These are phyloP conservation scores for Xylariaceae sp. DNA, from an alignment of 2,329 filamentous ascomycete genomes.

Conservation along the genomic window DNA sequence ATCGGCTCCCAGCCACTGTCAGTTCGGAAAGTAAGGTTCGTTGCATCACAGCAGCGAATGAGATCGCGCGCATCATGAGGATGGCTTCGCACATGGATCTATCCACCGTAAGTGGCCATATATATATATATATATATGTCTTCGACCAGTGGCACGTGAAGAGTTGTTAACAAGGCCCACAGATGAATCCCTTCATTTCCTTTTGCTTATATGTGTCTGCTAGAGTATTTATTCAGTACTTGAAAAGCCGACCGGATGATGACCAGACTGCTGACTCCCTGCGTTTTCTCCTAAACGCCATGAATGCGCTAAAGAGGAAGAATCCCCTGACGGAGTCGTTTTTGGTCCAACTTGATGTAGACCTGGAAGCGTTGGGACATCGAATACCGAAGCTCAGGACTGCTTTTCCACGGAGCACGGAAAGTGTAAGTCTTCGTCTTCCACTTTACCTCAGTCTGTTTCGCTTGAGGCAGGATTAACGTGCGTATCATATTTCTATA, in stretches of 20 bases:
- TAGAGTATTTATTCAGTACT: slow-evolving; percentile 89
- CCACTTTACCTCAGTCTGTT: background rate
- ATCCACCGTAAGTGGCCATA: slow-evolving; percentile 57
- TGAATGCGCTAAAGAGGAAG: slow-evolving; percentile 80
- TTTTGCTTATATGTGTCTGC: slow-evolving; percentile 96
- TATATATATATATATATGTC: no score
- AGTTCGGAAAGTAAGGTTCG: slow-evolving; percentile 86
- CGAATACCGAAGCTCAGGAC: slow-evolving; percentile 53
- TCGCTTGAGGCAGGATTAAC: background rate
- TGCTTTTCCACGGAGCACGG: slow-evolving; percentile 48
- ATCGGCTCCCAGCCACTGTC: slow-evolving; percentile 69
- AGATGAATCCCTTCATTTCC: slow-evolving; percentile 95
- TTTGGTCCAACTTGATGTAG: slow-evolving; percentile 85
- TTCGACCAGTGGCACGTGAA: background rate
- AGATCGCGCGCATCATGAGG: slow-evolving; percentile 92
- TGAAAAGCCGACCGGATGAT: slow-evolving; percentile 90
- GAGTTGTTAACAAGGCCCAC: slow-evolving; percentile 3
- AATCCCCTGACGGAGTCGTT: slow-evolving; percentile 94
- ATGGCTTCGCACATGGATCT: slow-evolving; percentile 90
- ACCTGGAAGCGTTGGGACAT: slow-evolving; percentile 68
- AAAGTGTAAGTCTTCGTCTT: slow-evolving; percentile 41
- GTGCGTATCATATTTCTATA: slow-evolving; percentile 22
- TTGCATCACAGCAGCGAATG: slow-evolving; percentile 87
- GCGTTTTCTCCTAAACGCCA: slow-evolving; percentile 84
- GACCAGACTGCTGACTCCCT: slow-evolving; percentile 70